Evolutionary conservation across 129 eudicot genomes (phyloP), one percentile per base, ranked within the genome.

Genomic region (Chrysanthemum lavandulifolium): DNA sequence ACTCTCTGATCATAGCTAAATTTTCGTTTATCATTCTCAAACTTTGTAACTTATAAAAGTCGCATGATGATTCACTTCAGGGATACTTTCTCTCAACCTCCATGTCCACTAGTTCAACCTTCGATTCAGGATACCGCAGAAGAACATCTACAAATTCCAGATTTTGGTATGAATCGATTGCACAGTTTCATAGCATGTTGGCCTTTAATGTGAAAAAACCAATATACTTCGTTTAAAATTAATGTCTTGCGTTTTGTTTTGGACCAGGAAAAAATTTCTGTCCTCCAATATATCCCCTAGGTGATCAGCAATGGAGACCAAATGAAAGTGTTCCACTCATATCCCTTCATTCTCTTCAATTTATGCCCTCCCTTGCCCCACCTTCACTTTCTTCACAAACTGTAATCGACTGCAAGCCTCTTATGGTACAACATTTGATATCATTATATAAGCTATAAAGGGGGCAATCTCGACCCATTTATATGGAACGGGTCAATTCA

Each of bases 201-300:
- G 16, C 10, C 51, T 11, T 70, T 65, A 23, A 78, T 11, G 29
- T 71, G 68, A 48, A 45, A 51, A 45, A 61, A 4, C 9, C 9
- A 11, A 16, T 12, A 51, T 56, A 19, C 74, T 18, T n/a, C n/a
- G 9, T 14, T 72, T 29, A 77, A 67, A 52, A 33, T 57, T 80
- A 58, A 79, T 72, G 47, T 54, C 15, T 62, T 71, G 56, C 19
- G 13, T 74, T 19, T 72, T 66, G 14, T 83, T 59, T 78, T 53
- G 76, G 67, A 74, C 48, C 82, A 92, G 98, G 77, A 33, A 84
- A 89, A 75, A 47, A 87, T 76, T 89, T 89, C 78, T 87, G 86
- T 80, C 91, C 98, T 78, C 95, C 94, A 50, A 92, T 92, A 81
- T 87, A 92, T 73, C 98, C 98, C 19, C 81, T 92, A 57, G 95